Conservation (phyloP, 2,329 filamentous ascomycete genomes). For the Xylaria hypoxylon region DNA sequence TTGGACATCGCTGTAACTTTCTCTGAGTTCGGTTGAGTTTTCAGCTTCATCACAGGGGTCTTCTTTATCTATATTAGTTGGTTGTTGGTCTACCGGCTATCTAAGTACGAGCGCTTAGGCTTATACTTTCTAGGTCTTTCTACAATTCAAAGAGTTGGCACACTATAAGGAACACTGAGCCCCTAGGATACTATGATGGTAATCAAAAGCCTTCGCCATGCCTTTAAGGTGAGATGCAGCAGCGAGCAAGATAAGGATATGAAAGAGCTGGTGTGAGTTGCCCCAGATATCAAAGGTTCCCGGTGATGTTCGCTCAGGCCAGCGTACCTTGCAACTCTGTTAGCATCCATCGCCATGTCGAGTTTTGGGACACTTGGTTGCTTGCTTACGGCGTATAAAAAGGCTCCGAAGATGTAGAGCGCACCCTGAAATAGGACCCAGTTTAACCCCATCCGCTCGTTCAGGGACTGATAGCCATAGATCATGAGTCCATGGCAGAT, state of each 20-base stretch:
- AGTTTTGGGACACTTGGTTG: not conserved
- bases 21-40: not conserved
- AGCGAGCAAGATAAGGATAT: slow-evolving; percentile 86
- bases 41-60: not conserved
- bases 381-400: slow-evolving; percentile 79
- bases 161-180: slow-evolving; percentile 57
- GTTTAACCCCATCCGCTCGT: slow-evolving; percentile 79
- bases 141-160: not conserved
- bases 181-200: slow-evolving; percentile 74
- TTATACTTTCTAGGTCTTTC: not conserved
- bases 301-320: slow-evolving; percentile 84
- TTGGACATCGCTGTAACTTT: not conserved
- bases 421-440: slow-evolving; percentile 85
- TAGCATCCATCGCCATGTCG: slow-evolving; percentile 26
- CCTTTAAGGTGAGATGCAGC: slow-evolving; percentile 84
- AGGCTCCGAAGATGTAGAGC: slow-evolving; percentile 87
- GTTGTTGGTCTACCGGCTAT: not conserved
- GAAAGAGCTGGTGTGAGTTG: slow-evolving; percentile 96
- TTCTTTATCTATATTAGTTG: not conserved
- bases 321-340: slow-evolving; percentile 66
- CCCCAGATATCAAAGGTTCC: slow-evolving; percentile 91
- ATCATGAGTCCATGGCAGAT: slow-evolving; percentile 79
- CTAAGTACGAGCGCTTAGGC: not conserved
- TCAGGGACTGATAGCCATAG: slow-evolving; percentile 75
- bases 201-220: slow-evolving; percentile 86